A percentile compares a stretch with the other conserved stretches of the same genome.
Conservation (phyloP, 2,329 filamentous ascomycete species). For the Orbilia oligospora region DNA sequence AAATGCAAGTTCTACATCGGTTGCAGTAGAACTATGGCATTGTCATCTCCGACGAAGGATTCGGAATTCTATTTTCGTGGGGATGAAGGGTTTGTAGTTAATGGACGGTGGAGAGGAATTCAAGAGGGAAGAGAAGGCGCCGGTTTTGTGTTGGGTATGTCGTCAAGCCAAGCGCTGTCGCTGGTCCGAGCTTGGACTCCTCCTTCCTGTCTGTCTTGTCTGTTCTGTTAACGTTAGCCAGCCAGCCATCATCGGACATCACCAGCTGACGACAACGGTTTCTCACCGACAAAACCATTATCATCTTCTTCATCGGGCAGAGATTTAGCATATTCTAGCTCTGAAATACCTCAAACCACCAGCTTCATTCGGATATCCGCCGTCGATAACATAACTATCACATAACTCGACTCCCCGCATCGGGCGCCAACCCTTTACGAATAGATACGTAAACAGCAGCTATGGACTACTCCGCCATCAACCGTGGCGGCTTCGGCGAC, state of each 20-base stretch:
- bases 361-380: background rate
- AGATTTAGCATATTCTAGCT: background rate
- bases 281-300: background rate
- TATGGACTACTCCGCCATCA: slow-evolving; percentile 60
- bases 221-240: slow-evolving; percentile 4
- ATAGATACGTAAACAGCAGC: background rate
- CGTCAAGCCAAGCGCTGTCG: slow-evolving; percentile 28
- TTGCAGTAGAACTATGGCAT: slow-evolving; percentile 24
- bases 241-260: slow-evolving; percentile 9
- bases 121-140: slow-evolving; percentile 2
- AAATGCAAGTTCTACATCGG: slow-evolving; percentile 9
- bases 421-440: slow-evolving; percentile 27
- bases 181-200: slow-evolving; percentile 12
- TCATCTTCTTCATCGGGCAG: background rate
- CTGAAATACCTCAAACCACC: background rate
- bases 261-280: slow-evolving; percentile 25
- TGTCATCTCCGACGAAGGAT: background rate
- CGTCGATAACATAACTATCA: background rate
- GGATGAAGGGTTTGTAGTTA: background rate
- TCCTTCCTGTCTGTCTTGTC: background rate
- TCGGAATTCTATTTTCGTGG: background rate
- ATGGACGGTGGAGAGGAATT: background rate
- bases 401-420: slow-evolving; percentile 38
- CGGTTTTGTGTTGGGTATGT: slow-evolving; percentile 26
- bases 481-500: slow-evolving; percentile 49